Conservation (phyloP, 2,329 filamentous ascomycete species). For the Aspergillus novofumigatus region DNA sequence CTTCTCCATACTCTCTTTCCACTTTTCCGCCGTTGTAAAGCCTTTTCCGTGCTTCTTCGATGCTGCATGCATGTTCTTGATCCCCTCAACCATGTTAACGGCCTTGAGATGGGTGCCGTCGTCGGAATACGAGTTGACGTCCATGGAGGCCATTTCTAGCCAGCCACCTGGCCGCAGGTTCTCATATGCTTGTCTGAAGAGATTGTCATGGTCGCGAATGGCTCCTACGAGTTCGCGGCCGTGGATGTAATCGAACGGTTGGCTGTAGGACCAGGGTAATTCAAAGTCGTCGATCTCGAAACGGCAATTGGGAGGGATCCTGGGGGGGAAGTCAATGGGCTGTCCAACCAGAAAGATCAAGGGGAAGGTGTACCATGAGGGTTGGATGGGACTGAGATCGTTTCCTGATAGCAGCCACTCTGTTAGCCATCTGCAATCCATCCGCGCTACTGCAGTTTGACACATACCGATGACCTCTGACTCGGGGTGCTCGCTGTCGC, state of each 20-base stretch:
- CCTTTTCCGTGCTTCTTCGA: constrained; percentile 32
- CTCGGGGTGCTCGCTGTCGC: constrained; percentile 21
- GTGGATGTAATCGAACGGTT: constrained; percentile 30
- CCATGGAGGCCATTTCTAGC: constrained; percentile 58
- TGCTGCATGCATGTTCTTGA: constrained; percentile 27
- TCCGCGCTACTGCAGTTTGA: neutral
- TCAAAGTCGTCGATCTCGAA: constrained; percentile 33
- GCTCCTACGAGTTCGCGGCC: constrained; percentile 29
- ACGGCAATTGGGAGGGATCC: constrained; percentile 32
- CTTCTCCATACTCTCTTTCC: constrained; percentile 44
- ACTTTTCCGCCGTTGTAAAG: constrained; percentile 27
- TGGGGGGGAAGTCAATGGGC: constrained; percentile 6
- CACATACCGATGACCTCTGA: constrained; percentile 27
- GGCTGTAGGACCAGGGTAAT: constrained; percentile 24
- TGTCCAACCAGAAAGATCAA: neutral
- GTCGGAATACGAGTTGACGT: constrained; percentile 87
- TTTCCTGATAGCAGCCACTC: constrained; percentile 18
- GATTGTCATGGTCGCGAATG: constrained; percentile 23
- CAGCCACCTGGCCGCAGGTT: constrained; percentile 26
- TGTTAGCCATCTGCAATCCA: neutral
- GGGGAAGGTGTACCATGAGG: constrained; percentile 20
- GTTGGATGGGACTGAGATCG: constrained; percentile 30
- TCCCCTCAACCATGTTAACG: constrained; percentile 18
- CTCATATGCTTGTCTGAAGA: constrained; percentile 23
- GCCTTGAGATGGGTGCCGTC: constrained; percentile 27